Evolutionary conservation across 306 rosid species (phyloP), one percentile per base, ranked within the genome.

Genomic region (Trifolium pratense): DNA sequence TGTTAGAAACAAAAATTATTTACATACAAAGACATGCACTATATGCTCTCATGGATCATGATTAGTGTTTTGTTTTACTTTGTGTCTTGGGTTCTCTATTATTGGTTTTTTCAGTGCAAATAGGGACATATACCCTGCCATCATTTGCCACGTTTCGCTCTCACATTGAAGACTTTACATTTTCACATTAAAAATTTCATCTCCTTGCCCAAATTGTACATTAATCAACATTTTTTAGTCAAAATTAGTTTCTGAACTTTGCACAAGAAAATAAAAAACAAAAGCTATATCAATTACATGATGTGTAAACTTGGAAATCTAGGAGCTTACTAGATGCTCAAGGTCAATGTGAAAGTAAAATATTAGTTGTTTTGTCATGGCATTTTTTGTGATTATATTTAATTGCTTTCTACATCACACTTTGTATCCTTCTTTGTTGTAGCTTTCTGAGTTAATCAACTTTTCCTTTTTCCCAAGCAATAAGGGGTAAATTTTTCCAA

Each of bases 361-460:
- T 80, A 78, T 46, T 65, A 29, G 42, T 62, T 60, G 65, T 53
- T 60, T 65, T 53, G 31, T 52, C 49, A 26, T 68, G 81, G 20
- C 49, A 78, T 36, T 59, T 78, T 66, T 3, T 60, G 16, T 25
- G 66, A 69, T 29, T 25, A 12, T 64, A 25, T 59, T 66, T 17
- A 42, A 49, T 66, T 60, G 57, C 21, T 70, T 62, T 73, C 78
- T 82, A 80, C 82, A 70, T 80, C 87, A 75, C 25, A 61, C 13
- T 68, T 40, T 68, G 32, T 37, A 11, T 42, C 39, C 51, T 75
- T 82, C 86, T 84, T 83, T 80, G 79, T 79, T 79, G 85, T 81
- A 73, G 87, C 88, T 87, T 84, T 89, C 90, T 11, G 2, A 32
- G 82, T 57, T 42, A 75, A 78, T 79, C 82, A 70, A 23, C 72